Evolutionary conservation across 371 early-diverging fungal genomes (phyloP).

Genomic region (Dichotomocladium elegans): DNA sequence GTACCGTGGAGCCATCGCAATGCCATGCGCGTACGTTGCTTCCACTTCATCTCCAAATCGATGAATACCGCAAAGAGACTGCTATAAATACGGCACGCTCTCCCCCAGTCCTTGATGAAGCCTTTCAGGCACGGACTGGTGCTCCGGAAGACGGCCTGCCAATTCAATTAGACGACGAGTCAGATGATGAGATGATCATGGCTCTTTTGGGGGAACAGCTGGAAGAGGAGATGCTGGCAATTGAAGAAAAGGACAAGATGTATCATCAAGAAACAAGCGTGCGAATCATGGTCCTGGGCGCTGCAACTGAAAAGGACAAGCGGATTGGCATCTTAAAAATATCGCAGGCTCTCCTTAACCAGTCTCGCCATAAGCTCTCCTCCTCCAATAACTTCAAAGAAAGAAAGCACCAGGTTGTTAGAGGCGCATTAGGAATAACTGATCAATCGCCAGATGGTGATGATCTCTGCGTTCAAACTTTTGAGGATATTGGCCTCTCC

Average conservation of each 20-base stretch:
- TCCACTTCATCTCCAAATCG: no score
- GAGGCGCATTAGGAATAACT: not conserved
- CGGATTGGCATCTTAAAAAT: not conserved
- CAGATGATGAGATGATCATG: not conserved
- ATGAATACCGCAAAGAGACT: no score
- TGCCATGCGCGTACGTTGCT: no score
- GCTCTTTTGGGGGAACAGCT: not conserved
- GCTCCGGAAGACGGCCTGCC: no score
- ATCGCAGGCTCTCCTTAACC: not conserved
- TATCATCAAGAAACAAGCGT: not conserved
- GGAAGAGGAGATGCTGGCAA: not conserved
- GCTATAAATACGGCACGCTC: no score
- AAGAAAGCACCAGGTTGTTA: no score
- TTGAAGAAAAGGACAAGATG: not conserved
- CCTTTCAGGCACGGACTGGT: no score
- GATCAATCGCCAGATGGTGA: not conserved
- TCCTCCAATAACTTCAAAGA: not conserved
- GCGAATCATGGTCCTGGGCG: not conserved
- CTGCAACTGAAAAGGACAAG: not conserved
- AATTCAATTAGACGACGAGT: not conserved
- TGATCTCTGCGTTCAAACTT: slow-evolving; percentile 12
- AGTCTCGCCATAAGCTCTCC: not conserved
- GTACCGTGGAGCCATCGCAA: no score
- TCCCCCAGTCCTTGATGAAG: no score
- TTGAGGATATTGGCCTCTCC: slow-evolving; percentile 15